Conservation (phyloP, 106 monocot genomes). For the Dendrobium catenatum region DNA sequence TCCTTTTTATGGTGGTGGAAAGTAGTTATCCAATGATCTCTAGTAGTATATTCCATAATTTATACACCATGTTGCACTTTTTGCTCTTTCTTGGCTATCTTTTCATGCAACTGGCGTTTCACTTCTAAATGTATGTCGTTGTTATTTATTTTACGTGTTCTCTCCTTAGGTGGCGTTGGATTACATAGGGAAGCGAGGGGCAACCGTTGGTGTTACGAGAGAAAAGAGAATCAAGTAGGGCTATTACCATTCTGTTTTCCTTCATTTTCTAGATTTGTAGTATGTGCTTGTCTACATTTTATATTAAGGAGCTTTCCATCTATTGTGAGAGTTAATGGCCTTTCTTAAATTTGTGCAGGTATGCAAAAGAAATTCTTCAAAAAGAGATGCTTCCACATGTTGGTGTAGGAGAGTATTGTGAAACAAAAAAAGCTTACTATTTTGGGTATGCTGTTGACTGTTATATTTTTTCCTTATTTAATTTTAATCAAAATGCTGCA, state of each 20-base stretch:
- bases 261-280: not conserved
- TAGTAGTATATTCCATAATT: not conserved
- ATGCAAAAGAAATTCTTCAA: conserved; percentile 96
- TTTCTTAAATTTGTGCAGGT: conserved; percentile 35
- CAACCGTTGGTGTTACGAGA: conserved; percentile 89
- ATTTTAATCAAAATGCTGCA: not conserved
- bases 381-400: conserved; percentile 99
- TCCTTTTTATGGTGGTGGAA: not conserved
- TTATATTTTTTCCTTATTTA: not conserved
- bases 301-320: not conserved
- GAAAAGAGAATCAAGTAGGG: conserved; percentile 97
- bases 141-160: not conserved
- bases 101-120: not conserved
- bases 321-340: not conserved
- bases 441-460: conserved; percentile 55
- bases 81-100: not conserved
- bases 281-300: not conserved
- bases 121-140: not conserved
- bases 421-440: conserved; percentile 99
- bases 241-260: not conserved
- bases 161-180: conserved; percentile 82
- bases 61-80: not conserved
- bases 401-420: conserved; percentile 94
- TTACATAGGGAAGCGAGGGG: conserved; percentile 96
- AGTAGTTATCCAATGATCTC: not conserved